Evolutionary conservation across 148 eudicot genomes (phyloP).

Genomic region (Cornus controversa): DNA sequence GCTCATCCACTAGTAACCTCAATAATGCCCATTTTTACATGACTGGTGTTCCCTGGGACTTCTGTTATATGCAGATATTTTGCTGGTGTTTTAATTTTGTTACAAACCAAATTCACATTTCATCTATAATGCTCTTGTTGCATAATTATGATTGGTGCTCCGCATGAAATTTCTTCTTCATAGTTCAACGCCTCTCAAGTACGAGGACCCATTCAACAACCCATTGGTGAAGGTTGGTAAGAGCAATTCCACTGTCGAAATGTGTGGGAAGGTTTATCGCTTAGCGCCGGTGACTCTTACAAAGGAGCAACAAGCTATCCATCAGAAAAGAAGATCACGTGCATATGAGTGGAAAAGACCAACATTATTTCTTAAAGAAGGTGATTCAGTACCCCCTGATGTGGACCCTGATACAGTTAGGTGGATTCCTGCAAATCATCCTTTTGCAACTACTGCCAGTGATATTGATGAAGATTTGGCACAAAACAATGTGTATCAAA

Average conservation of each 20-base stretch:
- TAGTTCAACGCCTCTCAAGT: conserved; percentile 85
- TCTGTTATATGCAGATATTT: not conserved
- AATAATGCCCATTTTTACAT: not conserved
- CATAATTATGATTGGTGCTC: conserved; percentile 12
- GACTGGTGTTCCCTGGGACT: not conserved
- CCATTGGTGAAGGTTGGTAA: conserved; percentile 82
- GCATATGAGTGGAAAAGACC: conserved; percentile 99
- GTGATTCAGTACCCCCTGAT: conserved; percentile 87
- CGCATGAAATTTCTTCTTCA: conserved; percentile 5
- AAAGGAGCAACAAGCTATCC: conserved; percentile 69
- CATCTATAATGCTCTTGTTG: conserved; percentile 4
- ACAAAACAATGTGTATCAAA: conserved; percentile 88
- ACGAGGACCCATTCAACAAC: conserved; percentile 95
- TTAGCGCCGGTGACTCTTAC: conserved; percentile 89
- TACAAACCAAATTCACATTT: not conserved
- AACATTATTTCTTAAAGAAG: conserved; percentile 87
- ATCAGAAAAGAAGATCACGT: conserved; percentile 93
- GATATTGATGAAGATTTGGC: conserved; percentile 95
- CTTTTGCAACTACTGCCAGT: conserved; percentile 89
- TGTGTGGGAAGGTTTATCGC: conserved; percentile 94
- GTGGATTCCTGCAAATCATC: conserved; percentile 99
- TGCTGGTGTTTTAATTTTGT: not conserved
- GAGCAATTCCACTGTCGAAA: conserved; percentile 79
- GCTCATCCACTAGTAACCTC: not conserved
- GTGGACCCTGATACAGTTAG: conserved; percentile 93